These are phyloP conservation scores for Wolfiporia cocos DNA, from an alignment of 1,284 basidiomycete species.

Conservation along the genomic window DNA sequence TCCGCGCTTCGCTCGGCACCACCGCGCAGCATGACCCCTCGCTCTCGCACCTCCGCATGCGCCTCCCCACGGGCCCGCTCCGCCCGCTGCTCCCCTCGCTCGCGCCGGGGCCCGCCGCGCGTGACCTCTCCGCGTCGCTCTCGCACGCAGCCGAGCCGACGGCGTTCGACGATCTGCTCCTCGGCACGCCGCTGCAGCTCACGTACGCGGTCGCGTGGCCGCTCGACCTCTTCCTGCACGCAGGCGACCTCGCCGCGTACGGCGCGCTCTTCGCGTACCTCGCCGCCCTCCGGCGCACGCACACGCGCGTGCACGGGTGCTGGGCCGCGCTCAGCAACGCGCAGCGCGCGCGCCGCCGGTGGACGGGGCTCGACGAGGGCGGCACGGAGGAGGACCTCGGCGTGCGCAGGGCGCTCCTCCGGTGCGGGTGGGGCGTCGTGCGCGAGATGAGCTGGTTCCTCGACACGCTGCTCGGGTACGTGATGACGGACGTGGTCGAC, in stretches of 20 bases:
- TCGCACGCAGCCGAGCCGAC: slow-evolving; percentile 35
- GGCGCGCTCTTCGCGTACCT: slow-evolving; percentile 78
- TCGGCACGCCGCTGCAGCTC: slow-evolving; percentile 72
- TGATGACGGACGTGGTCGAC: slow-evolving; percentile 88
- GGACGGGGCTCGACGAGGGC: slow-evolving; percentile 85
- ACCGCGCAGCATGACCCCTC: slow-evolving; percentile 76
- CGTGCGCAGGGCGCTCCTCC: slow-evolving; percentile 54
- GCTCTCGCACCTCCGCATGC: slow-evolving; percentile 65
- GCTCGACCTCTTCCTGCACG: slow-evolving; percentile 82
- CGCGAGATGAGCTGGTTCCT: slow-evolving; percentile 89
- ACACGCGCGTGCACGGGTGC: slow-evolving; percentile 70
- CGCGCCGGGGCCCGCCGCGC: slow-evolving; percentile 21
- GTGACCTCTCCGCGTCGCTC: slow-evolving; percentile 28
- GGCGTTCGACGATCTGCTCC: slow-evolving; percentile 66
- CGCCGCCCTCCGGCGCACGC: slow-evolving; percentile 77
- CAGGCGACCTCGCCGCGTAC: slow-evolving; percentile 70
- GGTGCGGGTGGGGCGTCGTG: slow-evolving; percentile 82
- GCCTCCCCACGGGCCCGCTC: slow-evolving; percentile 71
- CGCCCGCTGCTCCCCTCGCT: slow-evolving; percentile 72
- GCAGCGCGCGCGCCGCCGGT: slow-evolving; percentile 73
- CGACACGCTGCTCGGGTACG: slow-evolving; percentile 74
- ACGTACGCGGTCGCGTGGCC: slow-evolving; percentile 78
- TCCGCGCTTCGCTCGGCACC: slow-evolving; percentile 80
- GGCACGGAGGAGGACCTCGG: slow-evolving; percentile 69
- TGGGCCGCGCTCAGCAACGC: slow-evolving; percentile 82